Conservation (phyloP, 495 filamentous ascomycete species). For the Platismatia glauca region DNA sequence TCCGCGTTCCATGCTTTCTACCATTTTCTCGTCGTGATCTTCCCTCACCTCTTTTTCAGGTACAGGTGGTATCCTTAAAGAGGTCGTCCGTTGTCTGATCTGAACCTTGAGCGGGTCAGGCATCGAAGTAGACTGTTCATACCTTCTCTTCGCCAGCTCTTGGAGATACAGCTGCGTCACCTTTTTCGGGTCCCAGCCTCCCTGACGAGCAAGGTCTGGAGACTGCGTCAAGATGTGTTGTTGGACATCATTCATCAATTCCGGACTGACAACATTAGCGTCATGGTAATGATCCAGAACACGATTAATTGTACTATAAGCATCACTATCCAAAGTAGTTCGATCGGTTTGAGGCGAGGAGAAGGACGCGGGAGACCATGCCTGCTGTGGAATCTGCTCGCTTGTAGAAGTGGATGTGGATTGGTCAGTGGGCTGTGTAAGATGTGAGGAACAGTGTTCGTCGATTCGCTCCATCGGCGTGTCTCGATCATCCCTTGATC, state of each 20-base stretch:
- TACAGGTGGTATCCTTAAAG: conserved; percentile 11
- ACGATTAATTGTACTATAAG: conserved; percentile 35
- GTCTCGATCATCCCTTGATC: conserved; percentile 30
- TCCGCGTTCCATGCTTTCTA: conserved; percentile 9
- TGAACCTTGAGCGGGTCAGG: conserved; percentile 16
- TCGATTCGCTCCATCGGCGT: conserved; percentile 24
- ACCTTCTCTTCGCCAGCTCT: conserved; percentile 37
- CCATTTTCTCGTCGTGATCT: conserved; percentile 21
- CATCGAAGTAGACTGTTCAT: conserved; percentile 17
- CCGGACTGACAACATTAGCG: conserved; percentile 24
- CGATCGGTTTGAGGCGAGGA: conserved; percentile 18
- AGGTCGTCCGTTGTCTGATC: conserved; percentile 16
- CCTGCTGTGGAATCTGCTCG: conserved; percentile 20
- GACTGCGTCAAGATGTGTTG: conserved; percentile 29
- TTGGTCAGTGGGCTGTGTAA: conserved; percentile 10
- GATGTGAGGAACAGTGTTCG: conserved; percentile 17
- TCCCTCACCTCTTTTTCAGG: conserved; percentile 18
- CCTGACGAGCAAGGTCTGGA: conserved; percentile 42
- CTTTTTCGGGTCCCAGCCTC: conserved; percentile 45
- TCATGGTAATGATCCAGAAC: conserved; percentile 37
- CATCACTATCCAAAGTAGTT: conserved; percentile 34
- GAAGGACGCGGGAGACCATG: conserved; percentile 24
- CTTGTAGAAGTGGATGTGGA: conserved; percentile 21
- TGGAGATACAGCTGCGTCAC: conserved; percentile 47
- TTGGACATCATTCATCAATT: conserved; percentile 27